These are phyloP conservation scores for Sporobolomyces phaffii DNA, from an alignment of 768 basidiomycete genomes.

Conservation along the genomic window DNA sequence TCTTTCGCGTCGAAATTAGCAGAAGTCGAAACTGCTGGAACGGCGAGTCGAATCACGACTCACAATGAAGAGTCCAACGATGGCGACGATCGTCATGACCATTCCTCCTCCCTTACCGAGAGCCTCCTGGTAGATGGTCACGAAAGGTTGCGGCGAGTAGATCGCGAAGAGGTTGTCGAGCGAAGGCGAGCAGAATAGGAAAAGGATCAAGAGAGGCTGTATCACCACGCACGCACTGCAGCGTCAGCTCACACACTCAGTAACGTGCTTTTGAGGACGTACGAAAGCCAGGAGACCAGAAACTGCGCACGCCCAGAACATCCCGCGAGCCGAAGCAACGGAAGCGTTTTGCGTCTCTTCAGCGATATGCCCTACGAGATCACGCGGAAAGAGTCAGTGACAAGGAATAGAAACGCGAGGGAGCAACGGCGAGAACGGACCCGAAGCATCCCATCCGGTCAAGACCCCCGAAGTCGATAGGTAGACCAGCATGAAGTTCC, in stretches of 20 bases:
- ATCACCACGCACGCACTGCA: no score
- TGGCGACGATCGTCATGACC: conserved; percentile 81
- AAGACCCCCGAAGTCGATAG: conserved; percentile 79
- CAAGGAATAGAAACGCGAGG: no score
- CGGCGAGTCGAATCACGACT: conserved; percentile 38
- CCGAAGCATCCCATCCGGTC: conserved; percentile 75
- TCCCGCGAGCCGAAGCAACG: conserved; percentile 74
- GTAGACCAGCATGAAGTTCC: conserved; percentile 89
- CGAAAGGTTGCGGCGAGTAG: conserved; percentile 82
- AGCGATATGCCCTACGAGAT: conserved; percentile 78
- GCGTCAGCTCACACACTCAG: no score
- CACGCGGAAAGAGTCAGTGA: conserved; percentile 45
- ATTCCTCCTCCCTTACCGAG: conserved; percentile 70
- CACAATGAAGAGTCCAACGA: conserved; percentile 77
- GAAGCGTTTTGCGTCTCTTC: conserved; percentile 82
- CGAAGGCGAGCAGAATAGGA: conserved; percentile 37
- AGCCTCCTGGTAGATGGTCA: conserved; percentile 76
- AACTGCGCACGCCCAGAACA: conserved; percentile 67
- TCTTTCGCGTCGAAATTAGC: conserved; percentile 52
- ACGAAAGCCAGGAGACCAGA: conserved; percentile 72
- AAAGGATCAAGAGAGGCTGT: conserved; percentile 53
- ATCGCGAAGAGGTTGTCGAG: conserved; percentile 67
- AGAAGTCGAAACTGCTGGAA: neutral
- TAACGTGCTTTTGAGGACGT: no score
- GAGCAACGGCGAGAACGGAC: neutral